Base-by-base conservation (phyloP, 2,329 filamentous ascomycete genomes). In the Elsinoe fawcettii region DNA sequence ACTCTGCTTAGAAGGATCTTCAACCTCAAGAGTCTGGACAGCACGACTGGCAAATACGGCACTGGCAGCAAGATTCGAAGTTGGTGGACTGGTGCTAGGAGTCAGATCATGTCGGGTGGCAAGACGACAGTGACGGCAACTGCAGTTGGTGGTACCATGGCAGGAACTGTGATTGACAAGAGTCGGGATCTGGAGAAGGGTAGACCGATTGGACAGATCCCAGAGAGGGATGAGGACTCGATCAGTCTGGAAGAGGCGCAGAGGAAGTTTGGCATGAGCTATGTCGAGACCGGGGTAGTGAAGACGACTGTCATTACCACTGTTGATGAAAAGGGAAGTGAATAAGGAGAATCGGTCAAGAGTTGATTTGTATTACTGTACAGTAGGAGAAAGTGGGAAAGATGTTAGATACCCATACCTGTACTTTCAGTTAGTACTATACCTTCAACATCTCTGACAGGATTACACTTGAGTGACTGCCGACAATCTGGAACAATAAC, bases 1-100 rank as follows among this genome's bases (percentile, higher is more conserved):
- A 77, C 79, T 9, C 16, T 61, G 1, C 23, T 60, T 5, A 39
- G 60, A 18, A 30, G 60, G 7, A 16, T 58, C 8, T 59, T 59
- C 51, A 56, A 58, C n/a, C 36, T 61, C 20, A 44, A 56, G n/a
- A 51, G 58, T 27, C 53, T 61, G 39, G 60, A 57, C 20, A 30
- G 16, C 23, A 27, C 55, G 32, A 51, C 46, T 12, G 53, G 53
- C 37, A 55, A 55, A 18, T 55, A 55, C 27, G 53, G 53, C 11
- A 55, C 53, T 14, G 49, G 32, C 3, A 53, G 49, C 20, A 53
- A 53, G 49, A 37, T 53, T 7, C 16, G 49, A 16, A 53, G 49
- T 16, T 53, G 49, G 49, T 53, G 49, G 49, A 53, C 30, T 6
- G 34, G 49, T 16, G 30, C 49, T n/a, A 53, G 34, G 34, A 53